A percentile compares a stretch with the other conserved stretches of the same genome.
These are phyloP conservation scores for Trametes polyzona DNA, from an alignment of 1,284 basidiomycete species.

Conservation along the genomic window DNA sequence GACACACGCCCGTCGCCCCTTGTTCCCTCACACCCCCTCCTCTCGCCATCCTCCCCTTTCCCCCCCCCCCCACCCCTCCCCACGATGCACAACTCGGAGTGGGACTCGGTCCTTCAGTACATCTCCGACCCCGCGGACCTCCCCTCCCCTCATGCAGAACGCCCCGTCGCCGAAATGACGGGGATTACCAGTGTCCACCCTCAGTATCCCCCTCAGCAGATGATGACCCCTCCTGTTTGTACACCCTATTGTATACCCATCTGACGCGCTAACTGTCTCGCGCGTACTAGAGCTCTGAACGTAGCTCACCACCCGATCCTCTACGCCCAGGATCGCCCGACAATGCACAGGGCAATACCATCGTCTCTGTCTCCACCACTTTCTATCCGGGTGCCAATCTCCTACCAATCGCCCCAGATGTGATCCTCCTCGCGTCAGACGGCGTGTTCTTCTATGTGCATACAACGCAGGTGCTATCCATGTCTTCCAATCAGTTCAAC, in stretches of 20 bases:
- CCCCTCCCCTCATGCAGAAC: slow-evolving; percentile 38
- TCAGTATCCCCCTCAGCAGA: slow-evolving; percentile 40
- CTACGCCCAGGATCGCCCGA: slow-evolving; percentile 33
- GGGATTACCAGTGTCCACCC: slow-evolving; percentile 23
- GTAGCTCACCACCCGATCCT: slow-evolving; percentile 38
- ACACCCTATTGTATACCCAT: background rate
- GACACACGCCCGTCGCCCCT: background rate
- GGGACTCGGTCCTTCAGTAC: slow-evolving; percentile 67
- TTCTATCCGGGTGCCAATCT: slow-evolving; percentile 73
- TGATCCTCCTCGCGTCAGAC: slow-evolving; percentile 70
- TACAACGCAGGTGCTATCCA: slow-evolving; percentile 37
- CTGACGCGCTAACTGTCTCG: slow-evolving; percentile 1
- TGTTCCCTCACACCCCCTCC: background rate
- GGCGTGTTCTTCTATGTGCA: slow-evolving; percentile 67
- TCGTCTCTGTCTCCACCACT: slow-evolving; percentile 79
- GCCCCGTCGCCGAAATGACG: slow-evolving; percentile 37
- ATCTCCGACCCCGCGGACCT: slow-evolving; percentile 58
- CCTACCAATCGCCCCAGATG: slow-evolving; percentile 56
- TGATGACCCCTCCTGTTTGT: slow-evolving; percentile 72
- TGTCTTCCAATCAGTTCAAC: slow-evolving; percentile 44
- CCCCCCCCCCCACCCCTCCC: background rate
- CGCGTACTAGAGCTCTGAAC: slow-evolving; percentile 33
- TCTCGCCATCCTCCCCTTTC: background rate
- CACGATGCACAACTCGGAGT: slow-evolving; percentile 52
- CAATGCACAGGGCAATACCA: slow-evolving; percentile 33